These are phyloP conservation scores for Lentinus tigrinus DNA, from an alignment of 768 basidiomycete genomes.

Conservation along the genomic window DNA sequence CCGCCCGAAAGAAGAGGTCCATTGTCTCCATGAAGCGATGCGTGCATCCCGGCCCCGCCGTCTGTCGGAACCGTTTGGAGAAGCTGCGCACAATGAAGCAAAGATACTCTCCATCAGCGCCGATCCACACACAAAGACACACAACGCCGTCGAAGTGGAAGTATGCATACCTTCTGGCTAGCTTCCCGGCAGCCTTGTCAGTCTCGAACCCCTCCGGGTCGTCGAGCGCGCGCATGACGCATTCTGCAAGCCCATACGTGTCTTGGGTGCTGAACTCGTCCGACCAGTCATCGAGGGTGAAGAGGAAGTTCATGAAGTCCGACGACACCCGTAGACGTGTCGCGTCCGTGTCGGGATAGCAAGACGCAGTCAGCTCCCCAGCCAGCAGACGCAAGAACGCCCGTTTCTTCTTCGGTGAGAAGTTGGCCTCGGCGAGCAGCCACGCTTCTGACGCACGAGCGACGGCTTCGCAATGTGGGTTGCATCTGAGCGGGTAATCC, in stretches of 20 bases:
- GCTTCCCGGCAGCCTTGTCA: slow-evolving; percentile 23
- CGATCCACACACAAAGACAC: neutral
- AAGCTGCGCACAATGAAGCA: slow-evolving; percentile 19
- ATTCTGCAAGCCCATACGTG: slow-evolving; percentile 18
- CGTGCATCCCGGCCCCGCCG: slow-evolving; percentile 38
- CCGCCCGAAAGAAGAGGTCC: slow-evolving; percentile 29
- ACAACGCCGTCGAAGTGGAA: neutral
- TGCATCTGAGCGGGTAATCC: slow-evolving; percentile 33
- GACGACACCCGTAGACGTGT: slow-evolving; percentile 60
- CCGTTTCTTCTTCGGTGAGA: slow-evolving; percentile 23
- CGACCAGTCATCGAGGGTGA: slow-evolving; percentile 42
- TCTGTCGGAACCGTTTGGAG: slow-evolving; percentile 35
- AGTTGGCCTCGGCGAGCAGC: slow-evolving; percentile 30
- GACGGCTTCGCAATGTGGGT: slow-evolving; percentile 31
- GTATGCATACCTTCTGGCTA: slow-evolving; percentile 15
- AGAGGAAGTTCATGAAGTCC: slow-evolving; percentile 58
- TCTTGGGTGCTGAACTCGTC: slow-evolving; percentile 30
- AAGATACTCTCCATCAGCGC: neutral
- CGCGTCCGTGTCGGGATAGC: slow-evolving; percentile 53
- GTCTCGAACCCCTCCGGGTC: slow-evolving; percentile 23
- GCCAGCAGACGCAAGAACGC: slow-evolving; percentile 57
- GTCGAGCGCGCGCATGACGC: slow-evolving; percentile 27
- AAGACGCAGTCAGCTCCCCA: slow-evolving; percentile 64
- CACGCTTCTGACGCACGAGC: slow-evolving; percentile 38
- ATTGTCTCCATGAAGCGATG: slow-evolving; percentile 30